These are phyloP conservation scores for Anisodus acutangulus DNA, from an alignment of 257 asterid species.

Conservation along the genomic window DNA sequence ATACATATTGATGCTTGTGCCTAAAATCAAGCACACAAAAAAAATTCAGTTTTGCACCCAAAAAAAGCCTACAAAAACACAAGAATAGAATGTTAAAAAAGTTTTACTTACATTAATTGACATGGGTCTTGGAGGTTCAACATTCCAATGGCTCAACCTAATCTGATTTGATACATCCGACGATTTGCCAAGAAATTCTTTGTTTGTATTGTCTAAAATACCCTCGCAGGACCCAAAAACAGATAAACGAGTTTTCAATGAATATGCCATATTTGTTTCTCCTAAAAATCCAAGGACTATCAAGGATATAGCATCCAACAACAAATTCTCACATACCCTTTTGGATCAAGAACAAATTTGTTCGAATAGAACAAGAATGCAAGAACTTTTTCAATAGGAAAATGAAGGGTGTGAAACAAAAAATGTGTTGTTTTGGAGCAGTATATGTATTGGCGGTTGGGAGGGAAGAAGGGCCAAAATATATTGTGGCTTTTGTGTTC, in stretches of 20 bases:
- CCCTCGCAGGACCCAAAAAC: slow-evolving; percentile 52
- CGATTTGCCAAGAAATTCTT: slow-evolving; percentile 52
- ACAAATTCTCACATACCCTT: slow-evolving; percentile 31
- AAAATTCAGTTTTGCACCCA: not conserved
- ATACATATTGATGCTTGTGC: slow-evolving; percentile 62
- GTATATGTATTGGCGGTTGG: slow-evolving; percentile 32
- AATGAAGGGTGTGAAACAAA: not conserved
- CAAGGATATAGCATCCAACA: slow-evolving; percentile 40
- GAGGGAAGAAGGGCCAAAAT: not conserved
- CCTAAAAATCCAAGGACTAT: slow-evolving; percentile 24
- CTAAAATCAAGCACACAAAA: slow-evolving; percentile 40
- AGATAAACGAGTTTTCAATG: slow-evolving; percentile 56
- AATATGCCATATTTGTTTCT: slow-evolving; percentile 57
- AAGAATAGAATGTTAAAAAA: not conserved
- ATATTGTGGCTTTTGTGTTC: slow-evolving; percentile 39
- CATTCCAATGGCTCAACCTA: slow-evolving; percentile 37
- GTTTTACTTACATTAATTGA: slow-evolving; percentile 57
- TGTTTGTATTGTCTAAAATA: slow-evolving; percentile 36
- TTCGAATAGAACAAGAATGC: not conserved
- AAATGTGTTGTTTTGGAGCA: slow-evolving; percentile 25
- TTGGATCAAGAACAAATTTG: slow-evolving; percentile 42
- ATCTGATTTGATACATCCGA: slow-evolving; percentile 48
- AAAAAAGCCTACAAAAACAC: not conserved
- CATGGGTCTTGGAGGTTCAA: slow-evolving; percentile 44
- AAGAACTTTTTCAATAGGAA: not conserved